Evolutionary conservation across 2,329 filamentous ascomycete genomes (phyloP), one percentile per base, ranked within the genome.

Genomic region (Diaporthe batatas): DNA sequence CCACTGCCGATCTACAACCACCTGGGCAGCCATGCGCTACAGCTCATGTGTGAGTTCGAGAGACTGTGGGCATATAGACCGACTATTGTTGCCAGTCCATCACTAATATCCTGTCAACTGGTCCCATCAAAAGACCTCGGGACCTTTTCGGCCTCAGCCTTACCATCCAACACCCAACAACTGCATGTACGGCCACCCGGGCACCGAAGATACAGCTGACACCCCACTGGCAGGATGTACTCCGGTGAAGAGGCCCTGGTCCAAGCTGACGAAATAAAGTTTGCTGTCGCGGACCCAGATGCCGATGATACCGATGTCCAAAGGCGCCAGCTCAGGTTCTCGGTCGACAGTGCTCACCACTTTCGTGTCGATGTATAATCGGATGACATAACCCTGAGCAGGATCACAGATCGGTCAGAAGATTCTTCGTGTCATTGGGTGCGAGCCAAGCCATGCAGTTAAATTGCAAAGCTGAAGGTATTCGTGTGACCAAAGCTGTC

Each of bases 231-330:
- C 42, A 23, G 23, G 59, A 21, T 42, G 59, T 0, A 65, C 42
- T 14, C 44, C 10, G 44, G 59, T 25, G 42, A 51, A 65, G 18
- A 49, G 25, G 2, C 59, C 42, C 29, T 65, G 59, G 59, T 65
- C 59, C 59, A 65, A 34, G 59, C 42, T 65, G 25, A 65, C 42
- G 21, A 65, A 65, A n/a, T 65, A 65, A n/a, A 65, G 59, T 65
- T 65, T 23, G 18, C 6, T 16, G 18, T 65, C 59, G 21, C 59
- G 29, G 18, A 51, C n/a, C 42, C 44, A 42, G 18, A 65, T 49
- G 2, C 44, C 59, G 44, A 36, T 65, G 11, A 65, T 44, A 25
- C 59, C 59, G 42, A 65, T 34, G 25, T n/a, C 23, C 21, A 65
- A 49, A 3, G 59, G 59, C 29, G 25, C 59, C 59, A 65, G 51